Conservation (phyloP, 306 rosid species). For the Cucumis cinereus region DNA sequence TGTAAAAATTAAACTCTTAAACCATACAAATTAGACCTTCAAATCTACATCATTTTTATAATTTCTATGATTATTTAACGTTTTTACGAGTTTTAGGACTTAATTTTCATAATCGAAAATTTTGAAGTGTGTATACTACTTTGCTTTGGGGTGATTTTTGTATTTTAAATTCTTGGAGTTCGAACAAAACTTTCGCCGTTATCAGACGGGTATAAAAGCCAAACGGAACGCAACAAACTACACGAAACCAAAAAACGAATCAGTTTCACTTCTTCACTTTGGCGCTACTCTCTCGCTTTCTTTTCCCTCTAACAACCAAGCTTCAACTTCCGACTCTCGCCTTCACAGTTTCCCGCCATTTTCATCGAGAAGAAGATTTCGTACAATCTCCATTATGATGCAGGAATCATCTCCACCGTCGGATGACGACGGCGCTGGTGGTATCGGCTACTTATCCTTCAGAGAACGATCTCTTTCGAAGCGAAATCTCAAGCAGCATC, state of each 20-base stretch:
- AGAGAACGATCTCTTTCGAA: slow-evolving; percentile 32
- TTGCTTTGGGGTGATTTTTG: too few species aligned
- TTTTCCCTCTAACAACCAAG: not conserved
- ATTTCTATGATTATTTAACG: too few species aligned
- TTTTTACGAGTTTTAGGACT: too few species aligned
- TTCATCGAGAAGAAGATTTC: not conserved
- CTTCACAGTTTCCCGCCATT: slow-evolving; percentile 1
- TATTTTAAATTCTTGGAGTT: too few species aligned
- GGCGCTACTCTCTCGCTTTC: not conserved
- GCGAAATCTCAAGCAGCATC: slow-evolving; percentile 41
- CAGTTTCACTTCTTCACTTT: not conserved
- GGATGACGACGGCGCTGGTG: slow-evolving; percentile 12
- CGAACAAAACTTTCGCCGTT: too few species aligned
- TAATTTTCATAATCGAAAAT: too few species aligned
- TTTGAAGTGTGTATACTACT: too few species aligned
- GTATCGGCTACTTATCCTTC: slow-evolving; percentile 31
- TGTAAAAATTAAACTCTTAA: too few species aligned
- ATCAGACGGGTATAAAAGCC: not conserved
- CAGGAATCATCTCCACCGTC: not conserved
- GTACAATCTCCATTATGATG: not conserved
- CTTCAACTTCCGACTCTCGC: not conserved
- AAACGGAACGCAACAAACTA: not conserved
- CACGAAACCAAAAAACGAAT: not conserved
- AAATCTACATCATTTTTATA: too few species aligned
- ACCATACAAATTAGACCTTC: too few species aligned